Conservation (phyloP, 2,329 filamentous ascomycete species). For the Fusarium virguliforme region DNA sequence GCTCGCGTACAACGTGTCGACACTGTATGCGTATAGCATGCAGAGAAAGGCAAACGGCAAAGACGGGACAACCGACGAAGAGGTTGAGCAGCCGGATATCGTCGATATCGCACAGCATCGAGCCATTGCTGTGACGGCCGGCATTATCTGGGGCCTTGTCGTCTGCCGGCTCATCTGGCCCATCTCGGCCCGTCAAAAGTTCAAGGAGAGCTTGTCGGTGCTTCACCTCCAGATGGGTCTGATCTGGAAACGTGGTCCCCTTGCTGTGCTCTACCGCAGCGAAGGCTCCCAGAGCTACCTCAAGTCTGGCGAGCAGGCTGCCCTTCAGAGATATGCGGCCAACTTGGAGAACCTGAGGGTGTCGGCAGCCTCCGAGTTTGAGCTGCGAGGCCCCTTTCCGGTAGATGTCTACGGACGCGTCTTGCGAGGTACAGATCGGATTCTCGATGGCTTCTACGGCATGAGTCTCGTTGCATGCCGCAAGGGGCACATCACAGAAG, state of each 20-base stretch:
- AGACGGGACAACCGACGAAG: slow-evolving; percentile 86
- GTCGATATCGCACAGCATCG: slow-evolving; percentile 89
- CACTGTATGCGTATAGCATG: slow-evolving; percentile 92
- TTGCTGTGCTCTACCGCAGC: slow-evolving; percentile 79
- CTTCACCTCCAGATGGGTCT: slow-evolving; percentile 95
- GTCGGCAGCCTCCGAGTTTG: slow-evolving; percentile 85
- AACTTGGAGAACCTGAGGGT: slow-evolving; percentile 81
- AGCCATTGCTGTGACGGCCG: slow-evolving; percentile 88
- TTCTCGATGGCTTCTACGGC: slow-evolving; percentile 93
- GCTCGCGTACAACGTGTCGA: slow-evolving; percentile 95
- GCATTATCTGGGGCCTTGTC: slow-evolving; percentile 92
- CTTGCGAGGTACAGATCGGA: slow-evolving; percentile 82
- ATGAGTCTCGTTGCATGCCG: slow-evolving; percentile 95
- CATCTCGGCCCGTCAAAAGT: slow-evolving; percentile 88
- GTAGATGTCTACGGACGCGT: slow-evolving; percentile 80
- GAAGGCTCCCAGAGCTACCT: slow-evolving; percentile 79
- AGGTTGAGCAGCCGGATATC: slow-evolving; percentile 86
- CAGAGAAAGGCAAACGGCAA: slow-evolving; percentile 78
- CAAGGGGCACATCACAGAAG: slow-evolving; percentile 81
- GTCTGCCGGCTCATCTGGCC: slow-evolving; percentile 94
- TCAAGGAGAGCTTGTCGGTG: slow-evolving; percentile 89
- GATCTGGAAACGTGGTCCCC: slow-evolving; percentile 94
- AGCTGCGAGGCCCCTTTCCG: slow-evolving; percentile 89
- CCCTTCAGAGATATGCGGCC: slow-evolving; percentile 59
- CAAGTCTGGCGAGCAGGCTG: slow-evolving; percentile 42